Base-by-base conservation (phyloP, 2,329 filamentous ascomycete genomes). In the Microcyclospora pomicola region DNA sequence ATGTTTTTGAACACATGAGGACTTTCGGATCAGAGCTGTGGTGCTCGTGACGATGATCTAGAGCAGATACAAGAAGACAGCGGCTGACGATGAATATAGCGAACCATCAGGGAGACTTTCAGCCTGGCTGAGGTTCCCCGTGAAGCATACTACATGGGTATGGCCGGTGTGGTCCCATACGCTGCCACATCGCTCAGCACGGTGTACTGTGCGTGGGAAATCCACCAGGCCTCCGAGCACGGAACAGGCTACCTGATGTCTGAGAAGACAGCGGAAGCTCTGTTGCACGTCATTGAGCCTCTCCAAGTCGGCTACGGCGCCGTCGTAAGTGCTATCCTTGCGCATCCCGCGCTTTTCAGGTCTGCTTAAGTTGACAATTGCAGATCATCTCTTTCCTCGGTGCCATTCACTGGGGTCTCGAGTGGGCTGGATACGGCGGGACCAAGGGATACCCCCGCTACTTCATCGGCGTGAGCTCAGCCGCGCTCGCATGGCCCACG, bases 381-480 rank as follows among this genome's bases (percentile, higher is more conserved):
- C 45, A 81, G 77, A 91, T 94, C 52, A 82, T 94, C 51, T 93
- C 86, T 19, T 95, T 94, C 69, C 73, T 95, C 1, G 88, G 88
- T 33, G 87, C 87, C 27, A 78, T 94, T 52, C 88, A 95, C 62
- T 95, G 88, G 82, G 87, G 87, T 39, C 69, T 94, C 13, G 86
- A 94, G 62, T 92, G 80, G 59, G 82, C 82, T 36, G 66, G 80
- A 63, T 78, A 69, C 59, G 64, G 78, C 60, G 61, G 73, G 54
- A 51, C 71, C 44, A 78, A 82, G 40, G 81, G 83, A 37, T 83
- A 81, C 50, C 76, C 75, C 50, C 80, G 87, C 45, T 95, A 93
- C 58, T 75, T 75, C n/a, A 75, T 86, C 47, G 87, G 87, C 50
- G 75, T 94, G 11, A 57, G 82, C 33, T 80, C 85, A 5, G 80